Conservation (phyloP, 208 protist species). For the Leishmania mexicana region DNA sequence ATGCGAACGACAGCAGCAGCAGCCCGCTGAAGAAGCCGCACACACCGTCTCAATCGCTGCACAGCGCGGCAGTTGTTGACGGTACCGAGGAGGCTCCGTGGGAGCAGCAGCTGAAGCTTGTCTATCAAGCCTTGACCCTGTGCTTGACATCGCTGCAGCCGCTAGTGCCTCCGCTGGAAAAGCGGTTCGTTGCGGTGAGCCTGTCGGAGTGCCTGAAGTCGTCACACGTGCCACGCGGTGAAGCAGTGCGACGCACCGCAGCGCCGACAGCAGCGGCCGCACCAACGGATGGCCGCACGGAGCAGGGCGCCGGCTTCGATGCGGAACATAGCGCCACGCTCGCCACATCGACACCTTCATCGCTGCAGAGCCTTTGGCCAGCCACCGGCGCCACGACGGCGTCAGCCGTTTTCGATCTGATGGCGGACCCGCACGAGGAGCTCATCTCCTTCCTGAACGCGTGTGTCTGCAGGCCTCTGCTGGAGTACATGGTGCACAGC, state of each 20-base stretch:
- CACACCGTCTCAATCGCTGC: background rate
- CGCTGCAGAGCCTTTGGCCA: background rate
- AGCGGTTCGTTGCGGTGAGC: constrained; percentile 15
- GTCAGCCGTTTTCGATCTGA: constrained; percentile 37
- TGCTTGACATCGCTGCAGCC: constrained; percentile 39
- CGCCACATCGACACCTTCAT: background rate
- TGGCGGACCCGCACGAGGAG: constrained; percentile 37
- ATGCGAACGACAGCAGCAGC: background rate
- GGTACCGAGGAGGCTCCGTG: constrained; percentile 7
- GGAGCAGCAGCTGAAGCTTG: constrained; percentile 30
- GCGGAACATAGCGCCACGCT: background rate
- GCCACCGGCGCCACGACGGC: background rate
- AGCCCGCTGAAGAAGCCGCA: background rate
- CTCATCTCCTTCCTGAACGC: constrained; percentile 52
- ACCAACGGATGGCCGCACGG: background rate
- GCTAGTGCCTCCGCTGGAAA: constrained; percentile 18
- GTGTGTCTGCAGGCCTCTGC: constrained; percentile 50
- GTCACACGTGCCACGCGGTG: constrained; percentile 24
- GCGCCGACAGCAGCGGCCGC: background rate
- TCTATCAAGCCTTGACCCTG: constrained; percentile 39
- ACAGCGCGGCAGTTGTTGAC: background rate
- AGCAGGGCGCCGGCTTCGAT: background rate
- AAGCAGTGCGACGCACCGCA: background rate
- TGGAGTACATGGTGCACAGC: constrained; percentile 54
- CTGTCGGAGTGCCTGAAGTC: constrained; percentile 36